These are phyloP conservation scores for Avena insularis DNA, from an alignment of 176 grass and related monocot species.

Conservation along the genomic window DNA sequence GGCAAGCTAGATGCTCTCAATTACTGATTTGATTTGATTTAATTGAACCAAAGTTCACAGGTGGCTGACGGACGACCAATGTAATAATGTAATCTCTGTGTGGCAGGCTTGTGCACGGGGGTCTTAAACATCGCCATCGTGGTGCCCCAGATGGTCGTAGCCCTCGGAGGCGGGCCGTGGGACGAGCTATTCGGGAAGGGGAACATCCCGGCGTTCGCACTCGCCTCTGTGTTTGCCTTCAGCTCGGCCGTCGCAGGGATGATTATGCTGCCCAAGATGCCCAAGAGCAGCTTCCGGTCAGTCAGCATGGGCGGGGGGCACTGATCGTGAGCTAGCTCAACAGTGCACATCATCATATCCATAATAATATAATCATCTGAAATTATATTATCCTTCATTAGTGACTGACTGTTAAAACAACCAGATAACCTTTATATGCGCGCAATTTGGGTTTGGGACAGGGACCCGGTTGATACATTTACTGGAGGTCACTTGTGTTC, in stretches of 20 bases:
- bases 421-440: not conserved
- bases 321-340: constrained; percentile 11
- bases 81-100: not conserved
- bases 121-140: constrained; percentile 90
- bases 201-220: constrained; percentile 85
- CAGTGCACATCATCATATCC: not conserved
- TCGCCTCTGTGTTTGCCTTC: constrained; percentile 61
- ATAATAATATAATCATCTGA: not conserved
- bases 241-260: constrained; percentile 45
- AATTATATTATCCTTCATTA: not conserved
- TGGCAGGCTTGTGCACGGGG: constrained; percentile 67
- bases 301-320: constrained; percentile 65
- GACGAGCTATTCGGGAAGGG: constrained; percentile 77
- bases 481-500: not conserved
- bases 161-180: constrained; percentile 74
- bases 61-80: not conserved
- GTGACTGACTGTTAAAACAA: not conserved
- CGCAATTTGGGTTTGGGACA: not conserved
- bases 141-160: constrained; percentile 74
- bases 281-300: constrained; percentile 59
- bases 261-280: constrained; percentile 64
- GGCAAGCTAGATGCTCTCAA: constrained; percentile 35
- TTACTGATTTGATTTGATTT: not conserved
- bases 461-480: not conserved
- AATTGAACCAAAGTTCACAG: not conserved